Base-by-base conservation (phyloP, 1,284 basidiomycete species). In the Rhodofomes roseus region DNA sequence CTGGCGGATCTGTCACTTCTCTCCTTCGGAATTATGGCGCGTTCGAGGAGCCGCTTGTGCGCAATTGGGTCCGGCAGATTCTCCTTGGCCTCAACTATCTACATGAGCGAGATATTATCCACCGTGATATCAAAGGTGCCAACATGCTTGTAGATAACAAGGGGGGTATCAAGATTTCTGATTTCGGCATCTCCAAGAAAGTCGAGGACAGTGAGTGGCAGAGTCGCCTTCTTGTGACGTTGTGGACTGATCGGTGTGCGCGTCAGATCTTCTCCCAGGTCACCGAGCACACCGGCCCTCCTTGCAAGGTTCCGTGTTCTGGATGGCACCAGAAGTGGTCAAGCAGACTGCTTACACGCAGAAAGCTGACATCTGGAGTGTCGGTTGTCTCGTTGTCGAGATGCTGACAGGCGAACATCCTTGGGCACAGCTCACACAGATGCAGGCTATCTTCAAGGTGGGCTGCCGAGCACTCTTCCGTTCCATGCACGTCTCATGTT, bases 81-180 rank as follows among this genome's bases (percentile, higher is more conserved):
- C 78, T 98, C 29, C 86, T 89, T 40, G 97, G 97, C 4, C 81
- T 99, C 46, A 85, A 88, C 65, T 99, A 98, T 70, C 82, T 99
- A 9, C 97, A 99, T 71, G 90, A 92, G 65, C 85, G 91, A 9
- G 95, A 93, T 66, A 98, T 99, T 72, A 95, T 99, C 60, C 96
- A 99, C 74, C 92, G 96, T 27, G 96, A 99, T 70, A 98, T 99
- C 79, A 99, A 98, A 70, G 96, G 96, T 25, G 96, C 93, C 44
- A 98, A 99, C 72, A 97, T 99, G 60, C 84, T 99, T 57, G 96
- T 98, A 12, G 96, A 99, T 74, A 98, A 98, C 79, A 98, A 97
- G 75, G 95, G 96, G 8, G 95, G 95, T 11, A 91, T 98, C 79
- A 99, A 99, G 77, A 98, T 99, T 50, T 96, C 93, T 4, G 97